Evolutionary conservation across 495 filamentous ascomycete genomes (phyloP).

Genomic region (Neurospora sp.): DNA sequence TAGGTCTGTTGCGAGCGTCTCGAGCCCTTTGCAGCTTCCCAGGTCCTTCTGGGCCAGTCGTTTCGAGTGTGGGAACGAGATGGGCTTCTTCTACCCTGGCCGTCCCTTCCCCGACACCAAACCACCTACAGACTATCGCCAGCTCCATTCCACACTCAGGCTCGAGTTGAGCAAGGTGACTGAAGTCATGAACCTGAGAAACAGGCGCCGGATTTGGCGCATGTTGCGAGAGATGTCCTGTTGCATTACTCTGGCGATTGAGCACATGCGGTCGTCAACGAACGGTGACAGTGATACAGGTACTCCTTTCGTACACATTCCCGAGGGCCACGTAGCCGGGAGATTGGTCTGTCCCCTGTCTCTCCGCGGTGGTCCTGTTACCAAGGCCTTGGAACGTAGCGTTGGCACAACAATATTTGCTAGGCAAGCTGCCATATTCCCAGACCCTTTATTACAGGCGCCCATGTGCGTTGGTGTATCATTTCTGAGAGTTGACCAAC

Average conservation of each 20-base stretch:
- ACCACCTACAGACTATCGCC: background rate
- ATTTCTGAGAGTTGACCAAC: background rate
- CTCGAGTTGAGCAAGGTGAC: background rate
- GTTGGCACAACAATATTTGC: background rate
- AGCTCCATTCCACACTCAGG: background rate
- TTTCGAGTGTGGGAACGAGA: background rate
- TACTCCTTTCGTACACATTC: background rate
- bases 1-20: background rate
- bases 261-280: background rate
- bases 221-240: background rate
- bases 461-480: background rate
- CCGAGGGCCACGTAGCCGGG: background rate
- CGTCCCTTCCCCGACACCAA: background rate
- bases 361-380: background rate
- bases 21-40: background rate
- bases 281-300: background rate
- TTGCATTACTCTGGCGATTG: background rate
- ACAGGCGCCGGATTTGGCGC: background rate
- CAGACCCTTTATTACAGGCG: background rate
- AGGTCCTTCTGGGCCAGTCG: background rate
- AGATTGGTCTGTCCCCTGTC: background rate
- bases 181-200: background rate
- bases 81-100: background rate
- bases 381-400: background rate
- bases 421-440: background rate